These are phyloP conservation scores for Blastobotrys malaysiensis DNA, from an alignment of 1,139 yeast species.

Conservation along the genomic window DNA sequence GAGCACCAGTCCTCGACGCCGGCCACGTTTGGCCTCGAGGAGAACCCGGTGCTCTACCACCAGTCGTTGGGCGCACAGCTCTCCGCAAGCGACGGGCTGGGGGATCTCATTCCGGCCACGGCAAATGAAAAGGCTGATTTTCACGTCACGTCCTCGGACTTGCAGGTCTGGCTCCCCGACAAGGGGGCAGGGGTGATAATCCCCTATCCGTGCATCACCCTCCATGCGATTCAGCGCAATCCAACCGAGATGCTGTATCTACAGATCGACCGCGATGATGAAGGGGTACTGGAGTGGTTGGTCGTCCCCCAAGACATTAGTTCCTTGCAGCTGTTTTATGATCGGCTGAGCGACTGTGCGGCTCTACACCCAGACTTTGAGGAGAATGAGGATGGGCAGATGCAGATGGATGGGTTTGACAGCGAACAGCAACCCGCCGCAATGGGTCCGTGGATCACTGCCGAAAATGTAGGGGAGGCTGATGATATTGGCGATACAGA, in stretches of 20 bases:
- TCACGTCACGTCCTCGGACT: slow-evolving; percentile 21
- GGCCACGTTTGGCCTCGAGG: slow-evolving; percentile 32
- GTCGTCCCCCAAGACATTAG: slow-evolving; percentile 14
- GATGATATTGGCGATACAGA: slow-evolving; percentile 31
- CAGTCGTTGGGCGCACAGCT: slow-evolving; percentile 14
- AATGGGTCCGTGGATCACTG: slow-evolving; percentile 15
- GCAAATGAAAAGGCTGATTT: slow-evolving; percentile 13
- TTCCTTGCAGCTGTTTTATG: slow-evolving; percentile 18
- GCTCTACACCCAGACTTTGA: slow-evolving; percentile 31
- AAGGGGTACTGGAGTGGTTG: slow-evolving; percentile 16
- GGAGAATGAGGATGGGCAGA: slow-evolving; percentile 30
- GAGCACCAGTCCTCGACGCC: slow-evolving; percentile 34
- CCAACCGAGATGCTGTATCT: slow-evolving; percentile 21
- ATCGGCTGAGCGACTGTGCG: slow-evolving; percentile 59
- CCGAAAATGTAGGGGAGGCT: slow-evolving; percentile 21
- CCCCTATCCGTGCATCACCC: slow-evolving; percentile 25
- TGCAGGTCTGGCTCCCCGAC: slow-evolving; percentile 22
- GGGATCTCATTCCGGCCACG: background rate
- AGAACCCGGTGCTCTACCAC: slow-evolving; percentile 29
- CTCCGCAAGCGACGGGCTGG: background rate
- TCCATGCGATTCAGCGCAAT: slow-evolving; percentile 27
- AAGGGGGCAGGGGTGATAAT: slow-evolving; percentile 20
- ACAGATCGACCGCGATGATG: slow-evolving; percentile 19
- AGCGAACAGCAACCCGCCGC: slow-evolving; percentile 5
- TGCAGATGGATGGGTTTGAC: slow-evolving; percentile 6